Conservation (phyloP, 192 early-diverging fungal species). For the Coemansia javaensis region DNA sequence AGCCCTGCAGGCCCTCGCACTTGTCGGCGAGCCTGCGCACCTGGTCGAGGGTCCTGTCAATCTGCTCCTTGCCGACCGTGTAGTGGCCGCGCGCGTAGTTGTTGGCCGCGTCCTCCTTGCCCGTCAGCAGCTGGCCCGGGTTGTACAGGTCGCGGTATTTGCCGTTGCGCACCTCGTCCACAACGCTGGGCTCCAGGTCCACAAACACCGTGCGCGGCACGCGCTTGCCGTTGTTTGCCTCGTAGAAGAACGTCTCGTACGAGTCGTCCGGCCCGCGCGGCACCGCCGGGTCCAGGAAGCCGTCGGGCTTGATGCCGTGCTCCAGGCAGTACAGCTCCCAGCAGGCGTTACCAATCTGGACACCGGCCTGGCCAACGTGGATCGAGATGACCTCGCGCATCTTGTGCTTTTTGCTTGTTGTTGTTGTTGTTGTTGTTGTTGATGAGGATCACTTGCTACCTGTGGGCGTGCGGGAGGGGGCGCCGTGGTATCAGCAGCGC, state of each 20-base stretch:
- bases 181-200: constrained; percentile 92
- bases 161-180: constrained; percentile 98
- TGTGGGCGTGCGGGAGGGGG: too few relatives aligned
- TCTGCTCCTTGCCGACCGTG: constrained; percentile 99
- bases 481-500: too few relatives aligned
- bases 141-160: constrained; percentile 93
- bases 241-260: constrained; percentile 99
- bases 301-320: constrained; percentile 97
- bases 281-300: constrained; percentile 45
- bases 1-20: constrained; percentile 97
- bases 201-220: constrained; percentile 99
- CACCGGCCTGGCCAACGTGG: constrained; percentile 91
- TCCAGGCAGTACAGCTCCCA: constrained; percentile 98
- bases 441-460: too few relatives aligned
- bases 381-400: constrained; percentile 78
- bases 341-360: constrained; percentile 99
- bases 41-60: constrained; percentile 93
- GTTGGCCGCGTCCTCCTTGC: constrained; percentile 99
- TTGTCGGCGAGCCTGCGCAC: constrained; percentile 97
- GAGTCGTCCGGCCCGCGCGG: constrained; percentile 65
- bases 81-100: constrained; percentile 99
- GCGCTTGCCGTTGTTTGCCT: constrained; percentile 98
- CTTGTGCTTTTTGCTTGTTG: constrained; percentile 7
- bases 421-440: too few relatives aligned
- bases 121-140: constrained; percentile 97